Evolutionary conservation across 2,329 filamentous ascomycete genomes (phyloP), one percentile per base, ranked within the genome.

Genomic region (Clarireedia paspali): DNA sequence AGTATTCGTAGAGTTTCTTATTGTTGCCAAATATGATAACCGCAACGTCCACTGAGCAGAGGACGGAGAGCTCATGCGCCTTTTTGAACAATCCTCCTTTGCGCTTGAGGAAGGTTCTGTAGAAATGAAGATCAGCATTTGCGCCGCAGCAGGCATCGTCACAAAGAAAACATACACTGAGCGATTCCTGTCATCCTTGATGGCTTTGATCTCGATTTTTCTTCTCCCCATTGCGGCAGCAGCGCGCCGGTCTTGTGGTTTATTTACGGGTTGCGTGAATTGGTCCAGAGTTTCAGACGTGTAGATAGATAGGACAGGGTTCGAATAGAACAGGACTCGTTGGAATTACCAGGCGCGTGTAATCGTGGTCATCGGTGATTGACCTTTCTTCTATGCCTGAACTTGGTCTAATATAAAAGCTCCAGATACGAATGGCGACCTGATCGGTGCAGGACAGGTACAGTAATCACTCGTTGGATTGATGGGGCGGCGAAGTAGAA

Each of bases 171-270:
- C 60, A 74, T 90, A 96, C 91, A 96, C 91, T 68, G 91, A 96
- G 71, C 91, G 90, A 71, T 96, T 96, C 68, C 91, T 85, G 74
- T 96, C 91, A 84, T 96, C 91, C 75, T 96, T 96, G 80, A 97
- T 97, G 66, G 92, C 90, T 77, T 96, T 96, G 80, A 99, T 97
- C 78, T 97, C 94, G 71, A 99, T 99, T 84, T 99, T 99, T 81
- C 94, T 85, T 74, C 94, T 87, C 73, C 94, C 94, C 94, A 99
- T 99, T 53, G 60, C 74, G 68, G 65, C 66, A 50, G 38, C 14
- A 63, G 66, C 60, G 67, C 64, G 66, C 64, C 62, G 63, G 62
- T 59, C 59, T 57, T 66, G 64, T 57, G 62, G 64, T 58, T 59
- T 60, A 55, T 59, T 52, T 34, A 58, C 59, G 42, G 61, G 34